These are phyloP conservation scores for Ogataea degrootiae DNA, from an alignment of 805 yeast genomes.

Conservation along the genomic window DNA sequence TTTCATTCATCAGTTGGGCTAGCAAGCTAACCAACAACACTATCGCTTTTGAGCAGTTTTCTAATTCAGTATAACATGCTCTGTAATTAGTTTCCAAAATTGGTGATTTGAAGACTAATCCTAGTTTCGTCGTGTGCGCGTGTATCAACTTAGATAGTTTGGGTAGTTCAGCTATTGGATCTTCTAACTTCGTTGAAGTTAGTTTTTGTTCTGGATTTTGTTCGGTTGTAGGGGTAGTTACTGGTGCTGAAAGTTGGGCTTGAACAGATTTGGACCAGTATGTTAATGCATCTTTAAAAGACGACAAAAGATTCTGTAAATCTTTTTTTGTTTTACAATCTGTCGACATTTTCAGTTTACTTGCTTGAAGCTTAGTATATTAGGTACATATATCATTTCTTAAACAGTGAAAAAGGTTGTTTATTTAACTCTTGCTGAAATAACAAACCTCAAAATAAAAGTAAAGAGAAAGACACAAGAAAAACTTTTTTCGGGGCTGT, in stretches of 20 bases:
- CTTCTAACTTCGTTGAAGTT: slow-evolving; percentile 27
- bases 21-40: slow-evolving; percentile 42
- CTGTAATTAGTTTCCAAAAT: slow-evolving; percentile 33
- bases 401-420: too few species aligned
- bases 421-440: too few species aligned
- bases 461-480: too few species aligned
- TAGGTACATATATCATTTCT: too few species aligned
- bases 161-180: slow-evolving; percentile 51
- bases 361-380: too few species aligned
- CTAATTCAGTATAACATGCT: slow-evolving; percentile 47
- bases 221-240: not conserved
- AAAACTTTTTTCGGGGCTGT: too few species aligned
- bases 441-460: too few species aligned
- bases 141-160: slow-evolving; percentile 57
- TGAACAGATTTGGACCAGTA: slow-evolving; percentile 15
- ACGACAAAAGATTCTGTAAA: slow-evolving; percentile 11
- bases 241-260: not conserved
- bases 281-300: slow-evolving; percentile 16
- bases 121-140: slow-evolving; percentile 77
- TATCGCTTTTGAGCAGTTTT: slow-evolving; percentile 40
- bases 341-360: not conserved
- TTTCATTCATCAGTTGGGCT: slow-evolving; percentile 35
- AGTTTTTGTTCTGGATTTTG: slow-evolving; percentile 1
- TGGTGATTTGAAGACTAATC: slow-evolving; percentile 63
- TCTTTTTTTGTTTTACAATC: slow-evolving; percentile 11